Evolutionary conservation across 371 early-diverging fungal genomes (phyloP).

Genomic region (Saksenaea vasiformis): DNA sequence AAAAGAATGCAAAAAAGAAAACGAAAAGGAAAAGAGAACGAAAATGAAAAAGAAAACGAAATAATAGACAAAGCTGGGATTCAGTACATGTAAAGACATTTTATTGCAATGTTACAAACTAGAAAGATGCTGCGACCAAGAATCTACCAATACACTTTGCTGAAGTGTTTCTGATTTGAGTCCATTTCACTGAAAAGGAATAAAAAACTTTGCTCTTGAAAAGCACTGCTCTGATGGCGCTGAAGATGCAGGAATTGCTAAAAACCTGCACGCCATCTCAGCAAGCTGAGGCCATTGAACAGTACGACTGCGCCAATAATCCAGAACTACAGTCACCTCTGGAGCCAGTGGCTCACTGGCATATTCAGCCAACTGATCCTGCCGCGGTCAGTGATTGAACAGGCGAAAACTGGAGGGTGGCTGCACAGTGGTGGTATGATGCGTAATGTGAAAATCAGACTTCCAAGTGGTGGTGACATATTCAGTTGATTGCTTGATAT

Average conservation of each 20-base stretch:
- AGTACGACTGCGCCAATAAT: no score
- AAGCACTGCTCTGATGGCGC: neutral
- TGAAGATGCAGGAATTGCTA: neutral
- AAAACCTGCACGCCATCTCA: neutral
- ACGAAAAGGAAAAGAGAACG: no score
- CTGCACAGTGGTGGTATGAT: neutral
- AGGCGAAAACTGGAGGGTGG: neutral
- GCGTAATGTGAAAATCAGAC: neutral
- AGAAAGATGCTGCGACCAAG: no score
- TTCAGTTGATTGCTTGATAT: neutral
- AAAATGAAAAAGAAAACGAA: no score
- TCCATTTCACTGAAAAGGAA: neutral
- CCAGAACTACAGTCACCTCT: neutral
- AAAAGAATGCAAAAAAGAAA: no score
- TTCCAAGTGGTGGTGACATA: neutral
- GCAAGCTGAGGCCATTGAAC: neutral
- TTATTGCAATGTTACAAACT: no score
- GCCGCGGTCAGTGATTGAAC: neutral
- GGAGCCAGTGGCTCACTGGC: neutral
- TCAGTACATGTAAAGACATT: no score
- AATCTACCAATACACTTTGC: neutral
- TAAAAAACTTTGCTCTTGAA: neutral
- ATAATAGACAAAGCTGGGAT: no score
- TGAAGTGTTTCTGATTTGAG: neutral
- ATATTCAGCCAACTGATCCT: neutral